These are phyloP conservation scores for Stephania cephalantha DNA, from an alignment of 164 flowering plant species.

Conservation along the genomic window DNA sequence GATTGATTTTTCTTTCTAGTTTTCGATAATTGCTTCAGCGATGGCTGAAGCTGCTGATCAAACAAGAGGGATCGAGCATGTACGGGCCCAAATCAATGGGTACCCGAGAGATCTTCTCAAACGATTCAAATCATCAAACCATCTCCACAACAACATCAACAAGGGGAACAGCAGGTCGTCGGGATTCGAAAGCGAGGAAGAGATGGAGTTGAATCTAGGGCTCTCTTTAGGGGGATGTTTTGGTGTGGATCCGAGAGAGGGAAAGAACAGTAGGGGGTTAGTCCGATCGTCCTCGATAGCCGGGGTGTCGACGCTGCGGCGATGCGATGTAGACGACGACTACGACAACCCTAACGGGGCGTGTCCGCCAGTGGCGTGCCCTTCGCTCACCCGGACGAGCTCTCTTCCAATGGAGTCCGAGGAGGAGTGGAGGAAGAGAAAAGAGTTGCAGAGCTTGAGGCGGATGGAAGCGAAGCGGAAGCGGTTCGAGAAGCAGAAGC, in stretches of 20 bases:
- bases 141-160: constrained; percentile 2
- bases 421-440: constrained; percentile 85
- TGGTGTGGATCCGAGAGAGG: constrained; percentile 55
- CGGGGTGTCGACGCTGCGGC: constrained; percentile 29
- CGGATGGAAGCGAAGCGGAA: constrained; percentile 85
- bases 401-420: constrained; percentile 82
- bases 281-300: constrained; percentile 63
- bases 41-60: constrained; percentile 25
- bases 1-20: background rate
- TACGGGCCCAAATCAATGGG: constrained; percentile 30
- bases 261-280: constrained; percentile 28
- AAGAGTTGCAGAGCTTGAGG: constrained; percentile 72
- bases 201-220: constrained; percentile 74
- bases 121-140: constrained; percentile 34
- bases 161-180: background rate
- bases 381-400: constrained; percentile 42
- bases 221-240: constrained; percentile 83
- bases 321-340: constrained; percentile 31
- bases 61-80: constrained; percentile 27
- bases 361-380: constrained; percentile 10
- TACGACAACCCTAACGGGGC: constrained; percentile 4
- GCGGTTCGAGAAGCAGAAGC: constrained; percentile 68
- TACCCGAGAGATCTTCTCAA: constrained; percentile 72
- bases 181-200: constrained; percentile 27
- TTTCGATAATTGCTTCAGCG: too few relatives aligned